phyloP scores from a whole-genome alignment of 2,329 filamentous ascomycete species.

The Epichloe sibirici region DNA sequence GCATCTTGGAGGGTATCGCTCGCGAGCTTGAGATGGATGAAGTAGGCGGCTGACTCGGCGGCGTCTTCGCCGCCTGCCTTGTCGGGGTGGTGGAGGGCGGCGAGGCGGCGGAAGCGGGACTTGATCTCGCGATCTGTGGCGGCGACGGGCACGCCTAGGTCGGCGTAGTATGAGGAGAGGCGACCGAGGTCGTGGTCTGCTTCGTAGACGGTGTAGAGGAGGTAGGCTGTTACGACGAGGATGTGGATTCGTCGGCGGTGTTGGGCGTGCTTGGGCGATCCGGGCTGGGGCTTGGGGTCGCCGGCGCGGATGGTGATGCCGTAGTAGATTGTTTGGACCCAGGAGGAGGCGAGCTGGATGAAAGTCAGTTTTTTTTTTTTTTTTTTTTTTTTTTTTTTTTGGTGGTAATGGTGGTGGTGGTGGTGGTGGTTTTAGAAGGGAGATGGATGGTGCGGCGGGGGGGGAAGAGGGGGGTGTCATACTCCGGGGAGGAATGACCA shows the following conservation, averaged over 20 bases:
- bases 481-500: conserved; percentile 46
- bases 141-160: conserved; percentile 56
- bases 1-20: conserved; percentile 73
- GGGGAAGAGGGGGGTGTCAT: conserved; percentile 14
- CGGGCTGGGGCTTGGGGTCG: conserved; percentile 61
- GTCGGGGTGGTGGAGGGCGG: conserved; percentile 68
- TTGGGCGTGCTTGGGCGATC: conserved; percentile 53
- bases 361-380: not conserved
- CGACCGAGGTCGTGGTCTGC: conserved; percentile 68
- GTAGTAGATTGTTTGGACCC: conserved; percentile 75
- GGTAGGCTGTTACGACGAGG: conserved; percentile 69
- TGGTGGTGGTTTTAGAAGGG: not conserved
- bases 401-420: no score
- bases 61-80: conserved; percentile 43
- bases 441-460: not conserved
- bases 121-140: conserved; percentile 70
- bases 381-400: not conserved
- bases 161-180: conserved; percentile 64
- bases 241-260: conserved; percentile 79
- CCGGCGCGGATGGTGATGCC: conserved; percentile 80
- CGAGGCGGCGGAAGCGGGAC: conserved; percentile 69
- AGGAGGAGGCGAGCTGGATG: conserved; percentile 70
- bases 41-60: conserved; percentile 34
- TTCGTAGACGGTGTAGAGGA: conserved; percentile 87
- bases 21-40: conserved; percentile 72